These are phyloP conservation scores for Crithidia fasciculata DNA, from an alignment of 208 protist species.

Conservation along the genomic window DNA sequence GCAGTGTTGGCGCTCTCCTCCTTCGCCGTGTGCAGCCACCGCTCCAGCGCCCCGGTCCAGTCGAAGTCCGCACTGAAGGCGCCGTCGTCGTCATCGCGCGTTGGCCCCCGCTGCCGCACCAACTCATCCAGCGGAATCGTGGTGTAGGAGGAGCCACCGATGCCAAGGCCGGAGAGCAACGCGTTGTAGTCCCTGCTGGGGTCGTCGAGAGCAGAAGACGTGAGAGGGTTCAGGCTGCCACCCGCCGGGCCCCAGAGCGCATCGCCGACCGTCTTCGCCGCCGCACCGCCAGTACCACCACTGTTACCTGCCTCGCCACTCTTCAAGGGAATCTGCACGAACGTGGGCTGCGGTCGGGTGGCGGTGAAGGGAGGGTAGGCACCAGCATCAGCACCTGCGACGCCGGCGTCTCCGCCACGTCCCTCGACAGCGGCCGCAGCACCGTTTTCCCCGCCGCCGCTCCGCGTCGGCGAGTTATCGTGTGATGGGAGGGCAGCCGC, in stretches of 20 bases:
- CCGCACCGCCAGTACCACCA: neutral
- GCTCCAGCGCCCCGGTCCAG: conserved; percentile 44
- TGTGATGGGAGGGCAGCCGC: neutral
- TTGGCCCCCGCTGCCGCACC: conserved; percentile 17
- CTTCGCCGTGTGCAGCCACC: conserved; percentile 34
- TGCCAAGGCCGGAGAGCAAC: conserved; percentile 34
- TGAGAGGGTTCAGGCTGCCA: conserved; percentile 8
- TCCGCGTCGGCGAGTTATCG: neutral
- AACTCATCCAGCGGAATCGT: conserved; percentile 24
- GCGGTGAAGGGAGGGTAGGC: too few species aligned
- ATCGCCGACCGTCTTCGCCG: conserved; percentile 15
- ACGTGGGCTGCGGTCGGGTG: conserved; percentile 24
- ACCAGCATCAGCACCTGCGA: too few species aligned
- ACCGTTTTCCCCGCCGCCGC: neutral
- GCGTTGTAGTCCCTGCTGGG: conserved; percentile 26
- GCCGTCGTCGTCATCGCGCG: conserved; percentile 21
- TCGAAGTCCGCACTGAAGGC: conserved; percentile 22
- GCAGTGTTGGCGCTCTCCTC: conserved; percentile 14
- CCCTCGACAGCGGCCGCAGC: too few species aligned
- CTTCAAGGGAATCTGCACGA: conserved; percentile 38
- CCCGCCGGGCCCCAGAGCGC: conserved; percentile 25
- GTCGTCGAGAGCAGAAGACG: conserved; percentile 2
- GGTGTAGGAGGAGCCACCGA: conserved; percentile 32
- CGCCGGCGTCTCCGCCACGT: too few species aligned
- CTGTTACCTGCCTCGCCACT: conserved; percentile 4